Conservation (phyloP, 495 filamentous ascomycete genomes). For the Bombardia bombarda region DNA sequence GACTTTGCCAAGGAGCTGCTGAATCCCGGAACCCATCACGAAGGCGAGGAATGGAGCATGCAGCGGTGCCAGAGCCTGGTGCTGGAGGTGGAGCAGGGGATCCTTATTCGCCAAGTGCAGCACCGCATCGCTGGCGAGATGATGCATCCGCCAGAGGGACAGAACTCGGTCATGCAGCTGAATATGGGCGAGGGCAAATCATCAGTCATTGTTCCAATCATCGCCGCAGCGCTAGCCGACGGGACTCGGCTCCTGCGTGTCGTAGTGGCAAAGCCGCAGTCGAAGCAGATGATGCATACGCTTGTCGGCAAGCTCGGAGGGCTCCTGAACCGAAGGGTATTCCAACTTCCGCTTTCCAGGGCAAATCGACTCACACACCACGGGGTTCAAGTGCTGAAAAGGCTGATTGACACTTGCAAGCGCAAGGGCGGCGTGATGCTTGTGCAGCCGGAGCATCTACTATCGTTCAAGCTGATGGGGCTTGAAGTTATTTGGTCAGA, state of each 20-base stretch:
- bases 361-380: slow-evolving; percentile 24
- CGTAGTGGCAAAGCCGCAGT: slow-evolving; percentile 55
- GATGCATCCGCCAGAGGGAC: slow-evolving; percentile 34
- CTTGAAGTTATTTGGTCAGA: slow-evolving; percentile 37
- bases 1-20: slow-evolving; percentile 41
- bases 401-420: slow-evolving; percentile 41
- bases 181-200: slow-evolving; percentile 76
- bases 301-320: slow-evolving; percentile 53
- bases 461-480: slow-evolving; percentile 61
- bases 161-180: slow-evolving; percentile 56
- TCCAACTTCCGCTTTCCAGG: slow-evolving; percentile 57
- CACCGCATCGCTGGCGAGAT: slow-evolving; percentile 49
- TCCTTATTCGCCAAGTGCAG: slow-evolving; percentile 57
- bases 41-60: slow-evolving; percentile 40
- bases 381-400: slow-evolving; percentile 21
- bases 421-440: slow-evolving; percentile 45
- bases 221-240: slow-evolving; percentile 49
- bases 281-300: slow-evolving; percentile 55
- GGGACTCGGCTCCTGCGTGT: slow-evolving; percentile 44
- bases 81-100: slow-evolving; percentile 54
- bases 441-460: slow-evolving; percentile 59
- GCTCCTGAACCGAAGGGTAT: slow-evolving; percentile 48
- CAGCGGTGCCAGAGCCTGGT: slow-evolving; percentile 50
- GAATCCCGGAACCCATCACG: slow-evolving; percentile 40
- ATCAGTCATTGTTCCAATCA: slow-evolving; percentile 60